These are phyloP conservation scores for Bathelium albidoporum DNA, from an alignment of 495 filamentous ascomycete genomes.

Conservation along the genomic window DNA sequence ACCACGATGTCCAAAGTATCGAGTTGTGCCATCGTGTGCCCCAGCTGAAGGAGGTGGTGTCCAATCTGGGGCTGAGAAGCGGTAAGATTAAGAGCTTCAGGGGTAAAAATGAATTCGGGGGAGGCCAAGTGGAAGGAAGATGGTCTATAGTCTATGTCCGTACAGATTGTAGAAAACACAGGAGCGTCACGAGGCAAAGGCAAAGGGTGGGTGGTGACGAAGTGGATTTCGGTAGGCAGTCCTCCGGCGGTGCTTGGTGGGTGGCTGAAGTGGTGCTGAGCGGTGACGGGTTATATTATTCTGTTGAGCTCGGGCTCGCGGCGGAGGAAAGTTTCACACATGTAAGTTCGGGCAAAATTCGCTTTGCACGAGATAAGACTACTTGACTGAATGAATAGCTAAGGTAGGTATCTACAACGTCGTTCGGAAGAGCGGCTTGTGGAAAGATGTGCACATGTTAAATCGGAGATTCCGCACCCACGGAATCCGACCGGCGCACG, in stretches of 20 bases:
- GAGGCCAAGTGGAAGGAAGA: neutral
- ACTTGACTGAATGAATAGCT: neutral
- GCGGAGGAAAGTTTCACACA: neutral
- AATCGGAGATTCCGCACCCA: neutral
- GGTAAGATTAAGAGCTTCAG: neutral
- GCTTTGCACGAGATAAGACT: neutral
- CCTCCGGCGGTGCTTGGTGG: neutral
- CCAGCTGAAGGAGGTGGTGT: neutral
- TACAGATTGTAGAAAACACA: neutral
- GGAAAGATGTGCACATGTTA: neutral
- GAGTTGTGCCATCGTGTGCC: constrained; percentile 72
- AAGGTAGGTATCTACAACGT: neutral
- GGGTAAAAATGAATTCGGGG: too few species aligned
- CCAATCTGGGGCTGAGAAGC: neutral
- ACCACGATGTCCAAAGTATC: constrained; percentile 91
- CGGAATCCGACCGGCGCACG: neutral
- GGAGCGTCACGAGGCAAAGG: neutral
- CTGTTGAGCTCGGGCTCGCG: too few species aligned
- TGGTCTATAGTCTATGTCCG: neutral
- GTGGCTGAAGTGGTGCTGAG: neutral
- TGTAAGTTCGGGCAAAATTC: neutral
- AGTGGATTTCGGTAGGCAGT: neutral
- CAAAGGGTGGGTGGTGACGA: neutral
- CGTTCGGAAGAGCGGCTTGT: neutral
- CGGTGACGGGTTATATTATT: neutral